phyloP scores from a whole-genome alignment of 208 protist species.

The Porcisia hertigi region DNA sequence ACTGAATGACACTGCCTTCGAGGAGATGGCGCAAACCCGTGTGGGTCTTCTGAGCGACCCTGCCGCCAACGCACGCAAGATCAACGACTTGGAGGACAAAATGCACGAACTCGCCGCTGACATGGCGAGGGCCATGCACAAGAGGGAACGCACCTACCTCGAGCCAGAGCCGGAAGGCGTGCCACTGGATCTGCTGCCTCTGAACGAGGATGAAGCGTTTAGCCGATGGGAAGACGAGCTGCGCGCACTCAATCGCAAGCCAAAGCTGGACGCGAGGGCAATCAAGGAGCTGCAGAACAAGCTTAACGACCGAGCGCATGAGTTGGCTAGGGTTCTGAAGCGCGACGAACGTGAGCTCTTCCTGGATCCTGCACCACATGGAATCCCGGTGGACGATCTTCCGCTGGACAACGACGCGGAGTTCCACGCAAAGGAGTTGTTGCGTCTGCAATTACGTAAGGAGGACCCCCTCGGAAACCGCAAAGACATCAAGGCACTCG shows the following conservation, averaged over 20 bases:
- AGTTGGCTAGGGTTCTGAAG: constrained; percentile 68
- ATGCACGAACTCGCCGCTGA: constrained; percentile 68
- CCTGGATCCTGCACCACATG: constrained; percentile 58
- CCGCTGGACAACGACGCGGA: constrained; percentile 59
- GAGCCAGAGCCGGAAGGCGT: constrained; percentile 65
- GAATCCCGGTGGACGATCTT: constrained; percentile 60
- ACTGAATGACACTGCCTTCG: constrained; percentile 51
- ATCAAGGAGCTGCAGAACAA: constrained; percentile 45
- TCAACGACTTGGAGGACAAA: constrained; percentile 63
- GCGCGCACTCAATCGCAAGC: constrained; percentile 52
- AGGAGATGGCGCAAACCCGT: constrained; percentile 46
- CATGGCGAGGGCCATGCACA: constrained; percentile 56
- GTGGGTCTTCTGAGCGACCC: constrained; percentile 44
- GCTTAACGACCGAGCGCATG: constrained; percentile 62
- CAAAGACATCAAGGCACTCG: constrained; percentile 46
- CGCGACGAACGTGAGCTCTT: constrained; percentile 71
- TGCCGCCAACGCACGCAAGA: constrained; percentile 58
- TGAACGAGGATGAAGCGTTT: constrained; percentile 65
- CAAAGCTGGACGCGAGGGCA: constrained; percentile 40
- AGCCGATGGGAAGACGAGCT: constrained; percentile 60
- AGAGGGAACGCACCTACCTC: constrained; percentile 57
- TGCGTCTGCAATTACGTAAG: constrained; percentile 58
- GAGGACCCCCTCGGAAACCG: constrained; percentile 45
- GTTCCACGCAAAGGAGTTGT: constrained; percentile 63
- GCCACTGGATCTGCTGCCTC: constrained; percentile 59